These are phyloP conservation scores for Fusarium sp. DNA, from an alignment of 2,329 filamentous ascomycete species.

Conservation along the genomic window DNA sequence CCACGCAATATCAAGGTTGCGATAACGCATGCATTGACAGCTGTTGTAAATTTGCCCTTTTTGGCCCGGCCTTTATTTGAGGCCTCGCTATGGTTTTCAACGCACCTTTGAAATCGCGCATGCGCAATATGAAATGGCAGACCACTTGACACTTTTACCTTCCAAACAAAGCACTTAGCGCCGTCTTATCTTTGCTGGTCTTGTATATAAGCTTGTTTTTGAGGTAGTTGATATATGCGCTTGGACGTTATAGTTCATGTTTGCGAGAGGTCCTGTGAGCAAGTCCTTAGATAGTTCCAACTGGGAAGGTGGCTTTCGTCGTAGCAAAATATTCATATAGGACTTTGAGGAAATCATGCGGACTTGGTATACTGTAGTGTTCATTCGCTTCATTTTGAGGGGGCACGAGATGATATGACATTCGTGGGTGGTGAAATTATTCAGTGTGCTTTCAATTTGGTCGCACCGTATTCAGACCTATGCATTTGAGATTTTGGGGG, in stretches of 20 bases:
- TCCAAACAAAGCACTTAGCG: conserved; percentile 15
- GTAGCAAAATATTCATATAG: background rate
- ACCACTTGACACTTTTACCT: conserved; percentile 7
- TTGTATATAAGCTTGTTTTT: background rate
- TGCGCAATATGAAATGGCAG: background rate
- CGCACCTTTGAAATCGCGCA: background rate
- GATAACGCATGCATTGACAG: conserved; percentile 24
- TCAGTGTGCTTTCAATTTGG: too few species aligned
- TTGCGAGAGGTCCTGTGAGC: background rate
- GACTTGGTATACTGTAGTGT: background rate
- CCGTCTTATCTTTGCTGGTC: conserved; percentile 17
- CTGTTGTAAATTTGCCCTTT: background rate
- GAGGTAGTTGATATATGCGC: background rate
- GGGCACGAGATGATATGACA: background rate
- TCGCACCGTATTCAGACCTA: too few species aligned
- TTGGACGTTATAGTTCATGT: background rate
- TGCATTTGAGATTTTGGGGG: too few species aligned
- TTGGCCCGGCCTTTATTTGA: background rate
- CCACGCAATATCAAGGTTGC: conserved; percentile 25
- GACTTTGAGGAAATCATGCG: background rate
- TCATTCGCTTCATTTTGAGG: background rate
- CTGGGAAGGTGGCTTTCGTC: conserved; percentile 3
- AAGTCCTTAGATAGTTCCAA: background rate
- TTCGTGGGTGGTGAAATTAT: background rate
- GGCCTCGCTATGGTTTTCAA: background rate